phyloP scores from a whole-genome alignment of 192 early-diverging fungal genomes.

The Backusella parvicylindrica region DNA sequence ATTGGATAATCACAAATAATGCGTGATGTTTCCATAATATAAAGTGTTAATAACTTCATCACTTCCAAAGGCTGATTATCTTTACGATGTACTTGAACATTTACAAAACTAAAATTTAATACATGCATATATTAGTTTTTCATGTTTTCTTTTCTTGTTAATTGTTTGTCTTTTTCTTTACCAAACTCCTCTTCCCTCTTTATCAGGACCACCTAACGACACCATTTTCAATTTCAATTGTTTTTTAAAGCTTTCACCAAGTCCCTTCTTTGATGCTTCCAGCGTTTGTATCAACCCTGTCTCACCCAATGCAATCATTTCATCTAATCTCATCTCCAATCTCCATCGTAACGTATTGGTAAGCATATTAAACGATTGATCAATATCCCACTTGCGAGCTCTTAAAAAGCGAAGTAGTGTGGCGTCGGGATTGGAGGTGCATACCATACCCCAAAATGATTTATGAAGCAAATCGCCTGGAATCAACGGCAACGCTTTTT shows the following conservation, averaged over 20 bases:
- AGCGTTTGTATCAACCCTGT: slow-evolving; percentile 29
- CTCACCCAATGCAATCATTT: slow-evolving; percentile 42
- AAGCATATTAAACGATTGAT: slow-evolving; percentile 71
- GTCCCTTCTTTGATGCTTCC: slow-evolving; percentile 34
- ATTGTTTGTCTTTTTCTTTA: slow-evolving; percentile 25
- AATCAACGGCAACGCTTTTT: slow-evolving; percentile 19
- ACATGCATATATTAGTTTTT: neutral
- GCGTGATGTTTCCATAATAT: slow-evolving; percentile 71
- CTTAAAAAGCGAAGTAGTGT: slow-evolving; percentile 76
- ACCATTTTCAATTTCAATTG: slow-evolving; percentile 48
- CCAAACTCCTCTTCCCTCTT: slow-evolving; percentile 45
- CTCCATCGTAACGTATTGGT: slow-evolving; percentile 73
- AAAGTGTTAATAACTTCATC: slow-evolving; percentile 63
- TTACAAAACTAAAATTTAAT: slow-evolving; percentile 40
- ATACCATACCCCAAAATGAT: slow-evolving; percentile 62
- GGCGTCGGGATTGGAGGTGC: slow-evolving; percentile 67
- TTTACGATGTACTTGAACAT: slow-evolving; percentile 50
- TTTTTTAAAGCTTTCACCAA: slow-evolving; percentile 19
- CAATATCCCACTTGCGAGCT: slow-evolving; percentile 85
- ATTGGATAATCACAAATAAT: slow-evolving; percentile 60
- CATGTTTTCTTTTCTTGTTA: neutral
- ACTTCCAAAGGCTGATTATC: slow-evolving; percentile 61
- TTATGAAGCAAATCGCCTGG: slow-evolving; percentile 33
- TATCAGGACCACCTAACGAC: slow-evolving; percentile 48
- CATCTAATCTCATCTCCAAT: slow-evolving; percentile 47